These are phyloP conservation scores for Fomitopsis serialis DNA, from an alignment of 768 basidiomycete species.

Conservation along the genomic window DNA sequence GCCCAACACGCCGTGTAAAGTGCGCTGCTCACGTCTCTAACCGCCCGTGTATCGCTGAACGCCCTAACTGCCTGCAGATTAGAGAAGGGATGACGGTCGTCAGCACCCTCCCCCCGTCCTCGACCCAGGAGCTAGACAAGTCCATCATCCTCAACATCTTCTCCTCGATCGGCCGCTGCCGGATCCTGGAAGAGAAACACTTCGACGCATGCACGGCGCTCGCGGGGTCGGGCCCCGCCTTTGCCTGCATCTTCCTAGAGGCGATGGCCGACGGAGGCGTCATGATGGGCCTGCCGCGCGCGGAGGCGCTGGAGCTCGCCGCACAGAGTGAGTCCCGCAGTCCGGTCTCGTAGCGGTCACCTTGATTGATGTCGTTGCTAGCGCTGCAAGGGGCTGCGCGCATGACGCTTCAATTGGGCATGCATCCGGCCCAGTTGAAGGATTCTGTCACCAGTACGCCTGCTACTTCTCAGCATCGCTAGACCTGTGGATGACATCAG, in stretches of 20 bases:
- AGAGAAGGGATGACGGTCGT: slow-evolving; percentile 98
- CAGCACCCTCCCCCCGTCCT: slow-evolving; percentile 57
- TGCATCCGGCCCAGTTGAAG: slow-evolving; percentile 94
- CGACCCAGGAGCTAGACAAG: slow-evolving; percentile 53
- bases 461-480: neutral
- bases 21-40: slow-evolving; percentile 26
- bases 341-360: neutral
- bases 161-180: slow-evolving; percentile 92
- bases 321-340: slow-evolving; percentile 71
- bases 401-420: slow-evolving; percentile 86
- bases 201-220: slow-evolving; percentile 98
- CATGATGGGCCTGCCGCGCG: slow-evolving; percentile 97
- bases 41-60: neutral
- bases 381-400: slow-evolving; percentile 95
- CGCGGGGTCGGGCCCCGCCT: slow-evolving; percentile 94
- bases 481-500: neutral
- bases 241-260: slow-evolving; percentile 94
- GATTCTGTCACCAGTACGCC: slow-evolving; percentile 92
- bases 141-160: slow-evolving; percentile 87
- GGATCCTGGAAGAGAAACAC: slow-evolving; percentile 96
- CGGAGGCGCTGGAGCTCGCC: slow-evolving; percentile 91
- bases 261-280: slow-evolving; percentile 99
- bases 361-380: slow-evolving; percentile 24
- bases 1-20: slow-evolving; percentile 98
- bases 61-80: slow-evolving; percentile 53